These are phyloP conservation scores for Arachis stenosperma DNA, from an alignment of 306 rosid species.

Conservation along the genomic window DNA sequence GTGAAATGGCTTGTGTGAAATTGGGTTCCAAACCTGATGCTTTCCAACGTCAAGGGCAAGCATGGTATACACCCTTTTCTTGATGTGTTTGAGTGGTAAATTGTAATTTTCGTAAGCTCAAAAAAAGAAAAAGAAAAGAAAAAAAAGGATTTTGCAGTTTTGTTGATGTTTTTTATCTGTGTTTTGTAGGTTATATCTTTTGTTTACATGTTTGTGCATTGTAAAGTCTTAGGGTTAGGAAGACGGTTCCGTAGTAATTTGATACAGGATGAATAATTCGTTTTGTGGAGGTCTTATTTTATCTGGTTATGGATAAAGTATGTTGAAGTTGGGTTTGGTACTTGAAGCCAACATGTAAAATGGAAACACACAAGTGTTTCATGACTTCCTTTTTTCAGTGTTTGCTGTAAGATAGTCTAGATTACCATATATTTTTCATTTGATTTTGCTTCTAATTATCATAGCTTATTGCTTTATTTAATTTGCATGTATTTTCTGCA, in stretches of 20 bases:
- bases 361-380: neutral
- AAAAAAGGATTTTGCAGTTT: neutral
- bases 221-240: slow-evolving; percentile 7
- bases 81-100: slow-evolving; percentile 19
- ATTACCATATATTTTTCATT: slow-evolving; percentile 15
- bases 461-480: neutral
- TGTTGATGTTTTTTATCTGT: slow-evolving; percentile 27
- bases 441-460: slow-evolving; percentile 25
- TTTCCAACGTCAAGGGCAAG: slow-evolving; percentile 96
- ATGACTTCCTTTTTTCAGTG: slow-evolving; percentile 1
- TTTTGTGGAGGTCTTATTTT: slow-evolving; percentile 13
- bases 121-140: too few species aligned
- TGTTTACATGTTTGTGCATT: slow-evolving; percentile 20
- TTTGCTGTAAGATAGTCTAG: neutral
- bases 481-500: slow-evolving; percentile 10
- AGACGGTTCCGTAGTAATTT: neutral
- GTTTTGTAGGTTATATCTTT: neutral
- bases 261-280: neutral
- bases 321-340: slow-evolving; percentile 29
- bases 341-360: neutral
- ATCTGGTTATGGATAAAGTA: slow-evolving; percentile 9
- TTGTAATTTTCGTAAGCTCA: neutral
- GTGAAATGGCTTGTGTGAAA: slow-evolving; percentile 85
- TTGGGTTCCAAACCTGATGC: slow-evolving; percentile 97
- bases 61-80: slow-evolving; percentile 66